Evolutionary conservation across 2,329 filamentous ascomycete species (phyloP), one percentile per base, ranked within the genome.

Genomic region (Blastomyces silverae): DNA sequence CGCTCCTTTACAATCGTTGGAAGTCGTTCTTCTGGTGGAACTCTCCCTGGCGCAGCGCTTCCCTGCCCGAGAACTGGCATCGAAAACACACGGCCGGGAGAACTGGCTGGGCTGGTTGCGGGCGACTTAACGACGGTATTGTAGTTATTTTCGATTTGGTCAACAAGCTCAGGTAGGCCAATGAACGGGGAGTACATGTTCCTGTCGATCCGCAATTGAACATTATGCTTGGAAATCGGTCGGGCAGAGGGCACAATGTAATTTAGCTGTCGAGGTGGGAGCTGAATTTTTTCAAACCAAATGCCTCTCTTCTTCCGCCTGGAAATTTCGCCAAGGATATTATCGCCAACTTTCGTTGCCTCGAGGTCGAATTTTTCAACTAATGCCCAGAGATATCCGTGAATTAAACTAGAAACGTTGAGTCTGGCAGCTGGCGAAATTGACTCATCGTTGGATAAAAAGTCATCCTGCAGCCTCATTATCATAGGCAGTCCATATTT

Each of bases 401-500:
- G 90, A 61, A 93, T 90, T 64, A 97, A 79, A 72, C 89, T 92
- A 39, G 90, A 91, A 55, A 95, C 81, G 55, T 90, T 88, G 50
- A 96, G 85, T 73, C 93, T 94, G 39, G 88, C 84, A 53, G 85
- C 75, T 0, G 89, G 86, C 0, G 73, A 71, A 39, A 68, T 68
- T 37, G 75, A 57, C 20, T 68, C 67, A 8, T 72, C 68, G 22
- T 68, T 70, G 11, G 73, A 75, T 5, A 73, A 69, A 60, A 94
- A 89, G 67, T 94, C 91, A 71, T 96, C 91, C 74, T 97, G 92
- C 1, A 97, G 82, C 57, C 89, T 85, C 75, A 95, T 87, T 13
- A 96, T 84, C 92, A 97, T 96, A 1, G 92, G 91, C 48, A 97
- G 77, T 0, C 92, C 91, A 70, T 85, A 89, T 65, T 88, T 85